Conservation (phyloP, 805 yeast species). For the Starmerella bacillaris region DNA sequence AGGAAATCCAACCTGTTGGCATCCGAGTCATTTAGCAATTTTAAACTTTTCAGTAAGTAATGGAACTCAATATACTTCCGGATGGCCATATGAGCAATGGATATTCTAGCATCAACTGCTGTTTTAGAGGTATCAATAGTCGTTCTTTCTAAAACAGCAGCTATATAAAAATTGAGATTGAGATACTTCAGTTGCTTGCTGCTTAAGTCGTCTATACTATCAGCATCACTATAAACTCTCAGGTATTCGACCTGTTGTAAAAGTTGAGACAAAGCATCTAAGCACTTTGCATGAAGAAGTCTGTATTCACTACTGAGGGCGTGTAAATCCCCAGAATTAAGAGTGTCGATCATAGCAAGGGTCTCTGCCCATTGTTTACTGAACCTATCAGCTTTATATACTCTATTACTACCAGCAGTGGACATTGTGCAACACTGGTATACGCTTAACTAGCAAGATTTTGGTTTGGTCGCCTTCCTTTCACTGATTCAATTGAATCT, state of each 20-base stretch:
- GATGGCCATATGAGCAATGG: constrained; percentile 12
- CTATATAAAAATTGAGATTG: constrained; percentile 43
- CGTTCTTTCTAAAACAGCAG: constrained; percentile 23
- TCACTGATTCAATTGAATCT: no score
- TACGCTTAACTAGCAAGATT: no score
- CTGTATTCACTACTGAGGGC: constrained; percentile 5
- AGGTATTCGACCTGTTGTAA: constrained; percentile 26
- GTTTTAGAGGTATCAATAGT: constrained; percentile 10
- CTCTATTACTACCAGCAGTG: no score
- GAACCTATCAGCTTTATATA: no score
- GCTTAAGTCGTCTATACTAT: constrained; percentile 46
- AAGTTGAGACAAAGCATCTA: constrained; percentile 4
- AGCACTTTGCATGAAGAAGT: constrained; percentile 5
- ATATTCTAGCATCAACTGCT: constrained; percentile 12
- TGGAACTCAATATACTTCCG: constrained; percentile 18
- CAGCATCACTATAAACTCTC: constrained; percentile 54
- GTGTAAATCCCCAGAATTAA: constrained; percentile 6
- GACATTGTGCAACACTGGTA: no score
- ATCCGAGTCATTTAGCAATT: constrained; percentile 5
- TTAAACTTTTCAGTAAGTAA: constrained; percentile 14
- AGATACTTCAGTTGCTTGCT: constrained; percentile 47
- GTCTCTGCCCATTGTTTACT: neutral
- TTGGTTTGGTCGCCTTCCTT: no score
- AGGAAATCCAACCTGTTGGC: neutral
- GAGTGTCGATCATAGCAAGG: neutral